A percentile compares a stretch with the other conserved stretches of the same genome.
Evolutionary conservation across 2,329 filamentous ascomycete genomes (phyloP).

Genomic region (Calonectria naviculata): DNA sequence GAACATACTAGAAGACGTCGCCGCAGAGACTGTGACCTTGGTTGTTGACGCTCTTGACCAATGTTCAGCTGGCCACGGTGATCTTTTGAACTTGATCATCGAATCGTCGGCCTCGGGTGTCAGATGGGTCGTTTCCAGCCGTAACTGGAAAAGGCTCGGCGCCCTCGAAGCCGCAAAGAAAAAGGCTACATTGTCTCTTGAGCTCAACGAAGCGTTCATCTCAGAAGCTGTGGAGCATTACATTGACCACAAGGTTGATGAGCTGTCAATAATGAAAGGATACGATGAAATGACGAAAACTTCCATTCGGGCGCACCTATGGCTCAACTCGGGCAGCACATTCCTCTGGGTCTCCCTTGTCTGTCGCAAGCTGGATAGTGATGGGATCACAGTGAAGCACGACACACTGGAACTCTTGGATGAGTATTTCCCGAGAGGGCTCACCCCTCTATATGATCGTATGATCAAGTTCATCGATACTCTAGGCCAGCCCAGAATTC

Average conservation of each 20-base stretch:
- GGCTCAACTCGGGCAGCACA: conserved; percentile 35
- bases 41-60: background rate
- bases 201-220: background rate
- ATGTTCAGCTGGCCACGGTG: background rate
- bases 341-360: conserved; percentile 41
- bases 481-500: conserved; percentile 43
- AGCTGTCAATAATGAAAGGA: background rate
- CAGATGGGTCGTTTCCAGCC: background rate
- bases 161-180: background rate
- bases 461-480: conserved; percentile 50
- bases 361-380: conserved; percentile 25
- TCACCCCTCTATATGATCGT: conserved; percentile 49
- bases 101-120: background rate
- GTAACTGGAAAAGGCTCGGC: background rate
- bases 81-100: background rate
- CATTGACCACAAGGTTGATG: background rate
- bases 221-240: background rate
- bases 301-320: background rate
- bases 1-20: background rate
- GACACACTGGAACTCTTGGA: conserved; percentile 31
- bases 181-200: background rate
- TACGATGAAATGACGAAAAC: background rate
- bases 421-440: conserved; percentile 44
- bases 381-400: background rate
- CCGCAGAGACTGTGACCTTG: background rate